Conservation (phyloP, 768 basidiomycete genomes). For the Pilatotrama ljubarskyi region DNA sequence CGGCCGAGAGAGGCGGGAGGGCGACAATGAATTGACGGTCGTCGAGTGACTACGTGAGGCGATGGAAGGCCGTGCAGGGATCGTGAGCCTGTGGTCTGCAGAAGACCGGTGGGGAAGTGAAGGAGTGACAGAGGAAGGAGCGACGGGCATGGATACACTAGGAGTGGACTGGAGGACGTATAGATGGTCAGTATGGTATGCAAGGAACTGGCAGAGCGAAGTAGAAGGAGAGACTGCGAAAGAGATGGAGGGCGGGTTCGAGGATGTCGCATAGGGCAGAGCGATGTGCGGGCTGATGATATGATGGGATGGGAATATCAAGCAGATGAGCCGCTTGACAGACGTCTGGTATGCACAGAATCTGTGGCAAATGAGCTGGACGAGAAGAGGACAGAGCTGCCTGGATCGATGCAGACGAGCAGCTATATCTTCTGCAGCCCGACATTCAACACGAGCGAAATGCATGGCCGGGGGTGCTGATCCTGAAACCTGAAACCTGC, state of each 20-base stretch:
- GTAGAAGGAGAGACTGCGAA: neutral
- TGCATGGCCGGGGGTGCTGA: no score
- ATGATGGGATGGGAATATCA: neutral
- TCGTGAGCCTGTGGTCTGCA: conserved; percentile 8
- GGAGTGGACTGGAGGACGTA: conserved; percentile 1
- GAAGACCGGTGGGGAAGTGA: conserved; percentile 9
- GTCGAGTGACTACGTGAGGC: conserved; percentile 15
- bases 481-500: no score
- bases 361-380: neutral
- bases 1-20: conserved; percentile 23
- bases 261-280: neutral
- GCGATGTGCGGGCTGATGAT: neutral
- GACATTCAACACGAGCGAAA: no score
- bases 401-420: no score
- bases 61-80: conserved; percentile 11
- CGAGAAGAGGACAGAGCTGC: no score
- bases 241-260: neutral
- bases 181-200: neutral
- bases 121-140: conserved; percentile 12
- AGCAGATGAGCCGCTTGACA: neutral
- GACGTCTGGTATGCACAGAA: no score
- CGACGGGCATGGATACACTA: conserved; percentile 2
- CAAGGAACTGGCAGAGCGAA: neutral
- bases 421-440: no score
- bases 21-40: conserved; percentile 10